Conservation (phyloP, 768 basidiomycete species). For the Pulveroboletus ravenelii region DNA sequence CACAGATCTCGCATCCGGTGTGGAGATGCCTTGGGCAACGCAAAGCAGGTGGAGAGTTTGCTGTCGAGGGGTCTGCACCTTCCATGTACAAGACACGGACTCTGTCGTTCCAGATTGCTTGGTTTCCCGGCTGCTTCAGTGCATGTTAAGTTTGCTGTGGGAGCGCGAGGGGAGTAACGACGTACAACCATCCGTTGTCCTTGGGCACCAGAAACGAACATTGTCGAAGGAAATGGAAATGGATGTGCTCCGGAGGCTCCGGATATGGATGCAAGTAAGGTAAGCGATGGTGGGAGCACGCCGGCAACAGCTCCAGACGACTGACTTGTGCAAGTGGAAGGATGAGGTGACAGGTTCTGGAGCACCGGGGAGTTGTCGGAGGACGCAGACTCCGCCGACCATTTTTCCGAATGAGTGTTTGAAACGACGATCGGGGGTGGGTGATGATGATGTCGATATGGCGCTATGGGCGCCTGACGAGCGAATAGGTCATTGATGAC, state of each 20-base stretch:
- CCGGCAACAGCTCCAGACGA: conserved; percentile 16
- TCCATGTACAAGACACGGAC: conserved; percentile 50
- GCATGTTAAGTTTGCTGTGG: not conserved
- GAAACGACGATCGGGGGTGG: conserved; percentile 34
- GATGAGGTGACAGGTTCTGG: conserved; percentile 23
- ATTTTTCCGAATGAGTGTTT: conserved; percentile 23
- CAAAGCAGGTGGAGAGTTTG: conserved; percentile 57
- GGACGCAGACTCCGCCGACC: conserved; percentile 20
- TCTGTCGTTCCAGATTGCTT: conserved; percentile 35
- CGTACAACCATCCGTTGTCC: conserved; percentile 14
- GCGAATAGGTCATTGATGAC: conserved; percentile 82
- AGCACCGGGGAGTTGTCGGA: conserved; percentile 21
- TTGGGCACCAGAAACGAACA: conserved; percentile 3
- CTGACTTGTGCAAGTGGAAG: conserved; percentile 16
- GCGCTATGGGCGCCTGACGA: conserved; percentile 50
- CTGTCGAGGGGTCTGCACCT: conserved; percentile 57
- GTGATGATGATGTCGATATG: conserved; percentile 32
- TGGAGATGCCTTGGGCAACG: conserved; percentile 73
- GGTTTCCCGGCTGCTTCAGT: conserved; percentile 13
- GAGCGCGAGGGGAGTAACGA: not conserved
- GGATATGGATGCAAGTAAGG: conserved; percentile 28
- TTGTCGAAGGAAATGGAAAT: conserved; percentile 2
- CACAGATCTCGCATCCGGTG: conserved; percentile 71
- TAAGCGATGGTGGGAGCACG: conserved; percentile 28
- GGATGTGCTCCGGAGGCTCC: conserved; percentile 10